Evolutionary conservation across 106 monocot genomes (phyloP).

Genomic region (Dendrobium huoshanense): DNA sequence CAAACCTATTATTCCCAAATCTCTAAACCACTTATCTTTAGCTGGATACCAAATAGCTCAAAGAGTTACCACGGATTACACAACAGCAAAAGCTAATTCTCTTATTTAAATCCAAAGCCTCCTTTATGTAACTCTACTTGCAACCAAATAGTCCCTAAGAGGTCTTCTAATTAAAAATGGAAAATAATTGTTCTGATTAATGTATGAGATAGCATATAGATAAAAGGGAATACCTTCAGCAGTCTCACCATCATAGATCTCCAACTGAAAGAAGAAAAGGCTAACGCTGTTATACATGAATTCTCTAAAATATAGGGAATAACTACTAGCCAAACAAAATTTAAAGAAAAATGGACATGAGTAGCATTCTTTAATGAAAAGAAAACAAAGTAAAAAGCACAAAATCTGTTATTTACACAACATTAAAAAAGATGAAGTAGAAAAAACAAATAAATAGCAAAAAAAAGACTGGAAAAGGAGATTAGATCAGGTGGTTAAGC

Average conservation of each 20-base stretch:
- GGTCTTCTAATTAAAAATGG: neutral
- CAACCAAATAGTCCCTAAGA: neutral
- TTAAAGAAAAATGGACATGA: neutral
- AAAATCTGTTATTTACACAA: neutral
- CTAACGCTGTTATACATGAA: neutral
- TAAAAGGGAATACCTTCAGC: slow-evolving; percentile 44
- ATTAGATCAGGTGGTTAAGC: too few relatives aligned
- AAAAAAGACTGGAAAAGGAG: too few relatives aligned
- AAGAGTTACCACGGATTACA: too few relatives aligned
- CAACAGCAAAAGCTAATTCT: neutral
- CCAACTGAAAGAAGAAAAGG: slow-evolving; percentile 47
- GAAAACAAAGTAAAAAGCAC: neutral
- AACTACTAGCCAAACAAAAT: neutral
- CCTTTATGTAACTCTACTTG: neutral
- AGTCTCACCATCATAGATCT: slow-evolving; percentile 53
- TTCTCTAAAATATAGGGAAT: neutral
- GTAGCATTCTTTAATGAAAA: neutral
- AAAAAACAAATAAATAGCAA: too few relatives aligned
- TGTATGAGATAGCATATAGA: neutral
- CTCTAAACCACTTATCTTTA: too few relatives aligned
- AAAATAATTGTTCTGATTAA: neutral
- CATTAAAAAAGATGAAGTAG: neutral
- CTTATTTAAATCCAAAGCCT: neutral
- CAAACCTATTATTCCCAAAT: too few relatives aligned
- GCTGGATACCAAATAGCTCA: too few relatives aligned